These are phyloP conservation scores for Myriosclerotinia curreyana DNA, from an alignment of 2,329 filamentous ascomycete genomes.

Conservation along the genomic window DNA sequence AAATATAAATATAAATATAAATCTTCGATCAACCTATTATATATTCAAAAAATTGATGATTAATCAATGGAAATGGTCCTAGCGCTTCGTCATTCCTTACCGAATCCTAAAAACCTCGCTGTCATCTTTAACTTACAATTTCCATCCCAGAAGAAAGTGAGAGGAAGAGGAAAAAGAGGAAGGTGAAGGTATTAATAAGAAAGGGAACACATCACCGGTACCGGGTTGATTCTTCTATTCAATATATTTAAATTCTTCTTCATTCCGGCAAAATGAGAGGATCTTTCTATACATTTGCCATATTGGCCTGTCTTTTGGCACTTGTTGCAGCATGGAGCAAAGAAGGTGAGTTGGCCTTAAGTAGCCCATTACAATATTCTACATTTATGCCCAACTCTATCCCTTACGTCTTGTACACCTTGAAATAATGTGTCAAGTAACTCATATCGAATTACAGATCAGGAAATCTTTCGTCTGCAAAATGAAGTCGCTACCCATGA, in stretches of 20 bases:
- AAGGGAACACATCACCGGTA: background rate
- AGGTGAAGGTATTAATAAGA: background rate
- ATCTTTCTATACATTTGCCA: slow-evolving; percentile 34
- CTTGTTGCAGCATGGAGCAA: slow-evolving; percentile 41
- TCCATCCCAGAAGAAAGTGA: background rate
- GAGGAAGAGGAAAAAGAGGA: background rate
- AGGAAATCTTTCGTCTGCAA: slow-evolving; percentile 94
- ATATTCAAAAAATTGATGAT: no score
- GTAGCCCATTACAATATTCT: slow-evolving; percentile 1
- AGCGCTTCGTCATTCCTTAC: slow-evolving; percentile 2
- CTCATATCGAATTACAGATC: slow-evolving; percentile 57
- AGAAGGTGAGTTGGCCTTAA: slow-evolving; percentile 37
- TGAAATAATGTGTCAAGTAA: slow-evolving; percentile 20
- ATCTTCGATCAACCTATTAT: no score
- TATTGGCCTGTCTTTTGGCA: slow-evolving; percentile 36
- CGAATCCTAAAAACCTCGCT: slow-evolving; percentile 5
- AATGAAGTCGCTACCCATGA: slow-evolving; percentile 79
- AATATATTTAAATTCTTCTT: slow-evolving; percentile 26
- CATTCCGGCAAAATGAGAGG: slow-evolving; percentile 37
- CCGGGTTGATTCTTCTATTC: slow-evolving; percentile 21
- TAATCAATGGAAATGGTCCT: background rate
- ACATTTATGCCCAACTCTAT: slow-evolving; percentile 18
- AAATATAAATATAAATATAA: no score
- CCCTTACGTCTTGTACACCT: background rate
- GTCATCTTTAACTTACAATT: slow-evolving; percentile 8